Evolutionary conservation across 257 asterid species (phyloP).

Genomic region (Leptodermis oblonga): DNA sequence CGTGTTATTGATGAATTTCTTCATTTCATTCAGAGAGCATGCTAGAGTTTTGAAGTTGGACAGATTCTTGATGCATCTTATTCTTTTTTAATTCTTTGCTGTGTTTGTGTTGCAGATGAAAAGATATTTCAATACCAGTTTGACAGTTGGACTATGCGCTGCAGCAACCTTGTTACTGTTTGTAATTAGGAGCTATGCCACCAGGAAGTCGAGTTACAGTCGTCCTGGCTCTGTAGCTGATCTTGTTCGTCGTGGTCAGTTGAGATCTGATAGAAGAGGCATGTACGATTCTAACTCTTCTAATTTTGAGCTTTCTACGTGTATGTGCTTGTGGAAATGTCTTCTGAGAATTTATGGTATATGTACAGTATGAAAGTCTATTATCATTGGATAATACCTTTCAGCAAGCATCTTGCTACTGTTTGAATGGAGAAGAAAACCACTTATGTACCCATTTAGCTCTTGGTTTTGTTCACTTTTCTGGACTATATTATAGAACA

Average conservation of each 20-base stretch:
- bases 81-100: slow-evolving; percentile 11
- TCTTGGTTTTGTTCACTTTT: not conserved
- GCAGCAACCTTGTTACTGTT: slow-evolving; percentile 51
- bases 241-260: slow-evolving; percentile 94
- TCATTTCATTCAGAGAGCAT: not conserved
- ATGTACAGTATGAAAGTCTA: too few species aligned
- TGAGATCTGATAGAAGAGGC: slow-evolving; percentile 99
- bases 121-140: slow-evolving; percentile 42
- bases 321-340: not conserved
- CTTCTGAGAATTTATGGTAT: not conserved
- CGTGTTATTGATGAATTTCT: not conserved
- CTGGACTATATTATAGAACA: not conserved
- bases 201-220: slow-evolving; percentile 44
- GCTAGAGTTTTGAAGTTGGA: not conserved
- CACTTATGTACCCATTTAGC: not conserved
- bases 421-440: not conserved
- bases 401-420: not conserved
- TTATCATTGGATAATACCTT: too few species aligned
- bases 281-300: slow-evolving; percentile 65
- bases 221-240: slow-evolving; percentile 88
- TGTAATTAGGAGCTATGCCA: slow-evolving; percentile 41
- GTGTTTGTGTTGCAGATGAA: slow-evolving; percentile 41
- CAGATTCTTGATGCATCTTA: not conserved
- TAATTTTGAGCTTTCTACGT: not conserved
- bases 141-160: slow-evolving; percentile 56